Conservation (phyloP, 805 yeast genomes). For the Clavispora asparagi region DNA sequence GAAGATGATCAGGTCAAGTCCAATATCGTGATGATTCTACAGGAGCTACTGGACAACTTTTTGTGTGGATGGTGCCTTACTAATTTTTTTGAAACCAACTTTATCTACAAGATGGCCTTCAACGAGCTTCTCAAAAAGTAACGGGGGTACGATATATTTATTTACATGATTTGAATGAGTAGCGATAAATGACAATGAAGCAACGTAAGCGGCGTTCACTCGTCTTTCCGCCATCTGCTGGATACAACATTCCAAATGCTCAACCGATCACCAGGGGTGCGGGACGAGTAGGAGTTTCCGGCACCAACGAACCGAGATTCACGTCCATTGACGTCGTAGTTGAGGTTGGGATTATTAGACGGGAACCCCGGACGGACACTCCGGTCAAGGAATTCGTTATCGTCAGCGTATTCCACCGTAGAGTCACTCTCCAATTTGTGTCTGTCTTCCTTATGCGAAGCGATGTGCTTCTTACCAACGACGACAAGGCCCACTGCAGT, state of each 20-base stretch:
- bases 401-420: conserved; percentile 22
- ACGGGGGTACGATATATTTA: background rate
- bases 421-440: conserved; percentile 35
- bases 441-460: conserved; percentile 27
- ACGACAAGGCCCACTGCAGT: conserved; percentile 27
- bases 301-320: conserved; percentile 67
- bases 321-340: conserved; percentile 34
- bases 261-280: conserved; percentile 52
- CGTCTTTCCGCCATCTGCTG: conserved; percentile 3
- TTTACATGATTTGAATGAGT: background rate
- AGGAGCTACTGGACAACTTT: conserved; percentile 39
- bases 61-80: conserved; percentile 42
- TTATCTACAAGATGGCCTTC: conserved; percentile 37
- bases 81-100: conserved; percentile 31
- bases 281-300: conserved; percentile 53
- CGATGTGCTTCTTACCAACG: conserved; percentile 34
- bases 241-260: conserved; percentile 21
- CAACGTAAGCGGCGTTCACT: background rate
- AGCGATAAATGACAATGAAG: background rate
- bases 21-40: conserved; percentile 37
- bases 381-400: conserved; percentile 24
- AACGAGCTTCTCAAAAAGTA: conserved; percentile 21
- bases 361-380: conserved; percentile 54
- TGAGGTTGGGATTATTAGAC: conserved; percentile 23
- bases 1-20: conserved; percentile 35